Conservation (phyloP, 768 basidiomycete genomes). For the Leccinum boreale region DNA sequence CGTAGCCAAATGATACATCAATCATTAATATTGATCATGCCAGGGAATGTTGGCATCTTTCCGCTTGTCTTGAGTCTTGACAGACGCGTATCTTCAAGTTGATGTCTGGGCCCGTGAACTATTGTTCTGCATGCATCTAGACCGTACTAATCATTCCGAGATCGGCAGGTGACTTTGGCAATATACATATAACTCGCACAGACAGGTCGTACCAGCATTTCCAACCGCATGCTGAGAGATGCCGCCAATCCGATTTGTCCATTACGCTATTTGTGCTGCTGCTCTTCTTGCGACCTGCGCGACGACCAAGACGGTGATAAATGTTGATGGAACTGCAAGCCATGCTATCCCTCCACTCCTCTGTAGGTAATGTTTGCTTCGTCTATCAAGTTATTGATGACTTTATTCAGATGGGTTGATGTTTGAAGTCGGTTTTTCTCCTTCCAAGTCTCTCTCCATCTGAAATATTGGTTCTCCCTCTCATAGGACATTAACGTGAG, state of each 20-base stretch:
- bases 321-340: slow-evolving; percentile 43
- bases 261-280: neutral
- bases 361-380: slow-evolving; percentile 36
- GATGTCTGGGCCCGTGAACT: neutral
- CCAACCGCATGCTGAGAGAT: slow-evolving; percentile 6
- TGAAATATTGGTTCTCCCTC: neutral
- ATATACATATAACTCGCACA: neutral
- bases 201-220: neutral
- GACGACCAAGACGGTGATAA: slow-evolving; percentile 33
- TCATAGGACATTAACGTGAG: slow-evolving; percentile 60
- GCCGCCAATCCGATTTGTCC: slow-evolving; percentile 4
- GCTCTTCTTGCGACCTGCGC: slow-evolving; percentile 1
- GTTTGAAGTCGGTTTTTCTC: slow-evolving; percentile 46
- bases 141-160: too few species aligned
- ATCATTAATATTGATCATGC: neutral
- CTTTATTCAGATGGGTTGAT: slow-evolving; percentile 45
- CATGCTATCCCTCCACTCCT: slow-evolving; percentile 51
- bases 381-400: neutral
- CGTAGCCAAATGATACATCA: neutral
- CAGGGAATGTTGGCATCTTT: neutral
- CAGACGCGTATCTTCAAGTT: neutral
- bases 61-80: neutral
- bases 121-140: neutral
- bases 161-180: neutral
- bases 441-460: neutral